A percentile compares a stretch with the other conserved stretches of the same genome.
Conservation (phyloP, 495 filamentous ascomycete genomes). For the Aspergillus saccharolyticus region DNA sequence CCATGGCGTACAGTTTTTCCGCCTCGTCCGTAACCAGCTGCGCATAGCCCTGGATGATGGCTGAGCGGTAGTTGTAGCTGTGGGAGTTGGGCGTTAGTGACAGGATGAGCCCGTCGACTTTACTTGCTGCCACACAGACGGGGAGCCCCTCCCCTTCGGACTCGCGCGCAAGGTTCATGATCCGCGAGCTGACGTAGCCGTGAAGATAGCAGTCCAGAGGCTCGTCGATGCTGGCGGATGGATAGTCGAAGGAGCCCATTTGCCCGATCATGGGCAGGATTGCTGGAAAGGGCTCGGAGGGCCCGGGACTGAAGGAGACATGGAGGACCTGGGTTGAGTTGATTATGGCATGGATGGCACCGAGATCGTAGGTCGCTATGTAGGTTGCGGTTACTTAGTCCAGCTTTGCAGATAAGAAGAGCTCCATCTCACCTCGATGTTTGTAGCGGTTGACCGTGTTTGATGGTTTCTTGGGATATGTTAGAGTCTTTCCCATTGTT, state of each 20-base stretch:
- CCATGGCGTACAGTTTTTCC: slow-evolving; percentile 82
- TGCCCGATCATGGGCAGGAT: slow-evolving; percentile 86
- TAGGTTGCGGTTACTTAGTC: slow-evolving; percentile 12
- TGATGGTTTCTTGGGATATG: slow-evolving; percentile 60
- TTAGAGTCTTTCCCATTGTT: slow-evolving; percentile 47
- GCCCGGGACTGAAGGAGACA: slow-evolving; percentile 68
- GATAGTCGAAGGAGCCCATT: slow-evolving; percentile 66
- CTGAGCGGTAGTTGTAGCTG: slow-evolving; percentile 87
- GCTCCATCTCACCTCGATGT: slow-evolving; percentile 51
- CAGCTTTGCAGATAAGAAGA: background rate
- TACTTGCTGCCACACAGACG: slow-evolving; percentile 61
- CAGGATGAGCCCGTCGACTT: slow-evolving; percentile 70
- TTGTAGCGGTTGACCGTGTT: slow-evolving; percentile 72
- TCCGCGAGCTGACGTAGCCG: slow-evolving; percentile 75
- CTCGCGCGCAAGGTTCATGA: slow-evolving; percentile 65
- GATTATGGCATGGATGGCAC: slow-evolving; percentile 74
- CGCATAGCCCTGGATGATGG: slow-evolving; percentile 72
- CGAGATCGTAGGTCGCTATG: slow-evolving; percentile 67
- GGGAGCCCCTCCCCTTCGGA: slow-evolving; percentile 49
- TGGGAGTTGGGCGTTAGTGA: slow-evolving; percentile 74
- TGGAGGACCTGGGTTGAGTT: slow-evolving; percentile 73
- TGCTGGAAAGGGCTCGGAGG: slow-evolving; percentile 64
- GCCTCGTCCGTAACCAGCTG: slow-evolving; percentile 56
- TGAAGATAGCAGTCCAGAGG: slow-evolving; percentile 80
- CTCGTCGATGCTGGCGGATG: slow-evolving; percentile 58